Evolutionary conservation across 2,329 filamentous ascomycete species (phyloP).

Genomic region (Penicillium sp.): DNA sequence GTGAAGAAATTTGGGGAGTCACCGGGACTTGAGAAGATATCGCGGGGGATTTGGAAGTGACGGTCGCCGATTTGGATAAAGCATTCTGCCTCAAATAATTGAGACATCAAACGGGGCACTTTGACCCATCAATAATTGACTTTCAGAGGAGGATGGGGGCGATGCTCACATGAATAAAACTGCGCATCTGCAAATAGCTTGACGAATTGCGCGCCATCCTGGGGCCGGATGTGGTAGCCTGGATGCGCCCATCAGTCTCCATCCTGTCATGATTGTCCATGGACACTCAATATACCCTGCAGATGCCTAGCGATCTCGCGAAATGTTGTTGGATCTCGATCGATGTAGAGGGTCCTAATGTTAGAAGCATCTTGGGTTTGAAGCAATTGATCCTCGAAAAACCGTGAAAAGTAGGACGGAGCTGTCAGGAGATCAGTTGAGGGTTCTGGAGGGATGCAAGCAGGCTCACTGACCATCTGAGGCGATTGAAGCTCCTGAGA

Average conservation of each 20-base stretch:
- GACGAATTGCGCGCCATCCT: constrained; percentile 83
- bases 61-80: constrained; percentile 86
- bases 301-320: constrained; percentile 85
- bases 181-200: constrained; percentile 92
- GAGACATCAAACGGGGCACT: constrained; percentile 87
- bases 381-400: constrained; percentile 80
- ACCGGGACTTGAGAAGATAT: constrained; percentile 79
- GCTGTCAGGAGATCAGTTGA: constrained; percentile 61
- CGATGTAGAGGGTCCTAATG: constrained; percentile 86
- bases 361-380: constrained; percentile 54
- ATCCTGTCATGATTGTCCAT: background rate
- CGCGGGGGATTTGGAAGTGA: constrained; percentile 86
- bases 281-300: constrained; percentile 55
- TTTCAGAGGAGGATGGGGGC: background rate
- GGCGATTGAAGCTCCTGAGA: constrained; percentile 68
- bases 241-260: constrained; percentile 4
- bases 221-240: constrained; percentile 80
- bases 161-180: constrained; percentile 74
- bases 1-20: constrained; percentile 97
- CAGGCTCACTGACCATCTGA: constrained; percentile 62
- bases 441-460: background rate
- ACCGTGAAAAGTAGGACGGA: constrained; percentile 93
- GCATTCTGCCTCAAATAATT: constrained; percentile 87
- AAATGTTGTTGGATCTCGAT: constrained; percentile 87
- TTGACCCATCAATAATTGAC: constrained; percentile 1